phyloP scores from a whole-genome alignment of 129 eudicot species.

The Cynara cardunculus region DNA sequence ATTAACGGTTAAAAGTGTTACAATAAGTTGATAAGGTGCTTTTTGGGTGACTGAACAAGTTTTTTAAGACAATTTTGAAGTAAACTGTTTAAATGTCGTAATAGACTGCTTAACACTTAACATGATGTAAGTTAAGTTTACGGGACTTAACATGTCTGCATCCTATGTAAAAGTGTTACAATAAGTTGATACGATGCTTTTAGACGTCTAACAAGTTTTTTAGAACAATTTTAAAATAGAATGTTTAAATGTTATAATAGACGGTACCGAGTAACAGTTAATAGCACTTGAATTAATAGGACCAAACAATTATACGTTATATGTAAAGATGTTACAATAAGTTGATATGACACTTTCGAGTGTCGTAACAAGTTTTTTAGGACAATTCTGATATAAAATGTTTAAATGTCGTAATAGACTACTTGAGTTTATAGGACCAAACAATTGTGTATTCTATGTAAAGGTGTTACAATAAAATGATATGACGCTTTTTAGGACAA shows the following conservation, averaged over 20 bases:
- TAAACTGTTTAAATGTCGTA: background rate
- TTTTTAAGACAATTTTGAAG: no score
- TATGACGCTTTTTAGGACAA: background rate
- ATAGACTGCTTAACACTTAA: background rate
- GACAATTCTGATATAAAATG: background rate
- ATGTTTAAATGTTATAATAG: no score
- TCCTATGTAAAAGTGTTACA: no score
- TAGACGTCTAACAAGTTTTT: no score
- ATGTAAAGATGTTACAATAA: background rate
- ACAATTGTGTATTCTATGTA: background rate
- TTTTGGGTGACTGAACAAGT: background rate
- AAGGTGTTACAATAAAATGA: background rate
- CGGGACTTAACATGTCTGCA: no score
- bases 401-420: background rate
- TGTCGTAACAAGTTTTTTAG: background rate
- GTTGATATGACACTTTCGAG: background rate
- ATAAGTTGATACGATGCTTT: no score
- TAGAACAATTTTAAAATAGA: no score
- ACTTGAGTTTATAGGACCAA: background rate
- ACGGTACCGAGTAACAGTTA: no score
- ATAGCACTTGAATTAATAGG: no score
- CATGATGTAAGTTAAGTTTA: background rate
- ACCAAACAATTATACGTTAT: no score
- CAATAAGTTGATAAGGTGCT: background rate
- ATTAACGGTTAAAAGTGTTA: no score